Conservation (phyloP, 2,329 filamentous ascomycete species). For the Anthostomella pinea region DNA sequence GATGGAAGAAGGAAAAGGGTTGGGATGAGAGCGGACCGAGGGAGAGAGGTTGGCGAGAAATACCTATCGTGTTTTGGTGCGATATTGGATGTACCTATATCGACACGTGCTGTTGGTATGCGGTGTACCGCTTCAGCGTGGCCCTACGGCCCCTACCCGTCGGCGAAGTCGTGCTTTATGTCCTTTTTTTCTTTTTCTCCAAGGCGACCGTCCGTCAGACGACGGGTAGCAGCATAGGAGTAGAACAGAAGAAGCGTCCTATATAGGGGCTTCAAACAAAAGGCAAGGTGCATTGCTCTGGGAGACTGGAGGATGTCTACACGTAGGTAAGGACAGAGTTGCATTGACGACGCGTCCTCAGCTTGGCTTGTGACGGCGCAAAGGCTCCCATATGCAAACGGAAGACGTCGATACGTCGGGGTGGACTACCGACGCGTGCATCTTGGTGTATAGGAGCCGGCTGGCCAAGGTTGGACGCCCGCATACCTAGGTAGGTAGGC, state of each 20-base stretch:
- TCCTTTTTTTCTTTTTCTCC: not conserved
- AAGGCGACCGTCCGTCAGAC: not conserved
- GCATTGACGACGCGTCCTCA: constrained; percentile 13
- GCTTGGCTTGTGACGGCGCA: constrained; percentile 13
- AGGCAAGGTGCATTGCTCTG: too few species aligned
- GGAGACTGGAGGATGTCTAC: constrained; percentile 4
- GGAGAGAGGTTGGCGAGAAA: too few species aligned
- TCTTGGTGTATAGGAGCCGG: too few species aligned
- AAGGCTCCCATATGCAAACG: too few species aligned
- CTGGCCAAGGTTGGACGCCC: too few species aligned
- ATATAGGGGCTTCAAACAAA: constrained; percentile 7
- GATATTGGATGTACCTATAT: too few species aligned
- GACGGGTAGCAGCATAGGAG: constrained; percentile 4
- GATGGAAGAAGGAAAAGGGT: not conserved
- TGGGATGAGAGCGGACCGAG: too few species aligned
- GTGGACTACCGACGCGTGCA: too few species aligned
- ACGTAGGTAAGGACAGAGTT: constrained; percentile 5
- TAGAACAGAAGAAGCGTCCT: not conserved
- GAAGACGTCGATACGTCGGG: too few species aligned
- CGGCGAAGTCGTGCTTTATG: not conserved
- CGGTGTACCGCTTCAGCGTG: not conserved
- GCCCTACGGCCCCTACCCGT: not conserved
- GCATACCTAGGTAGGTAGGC: too few species aligned
- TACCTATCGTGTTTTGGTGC: too few species aligned
- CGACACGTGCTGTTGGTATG: not conserved